Conservation (phyloP, 768 basidiomycete genomes). For the Mycena belliarum region DNA sequence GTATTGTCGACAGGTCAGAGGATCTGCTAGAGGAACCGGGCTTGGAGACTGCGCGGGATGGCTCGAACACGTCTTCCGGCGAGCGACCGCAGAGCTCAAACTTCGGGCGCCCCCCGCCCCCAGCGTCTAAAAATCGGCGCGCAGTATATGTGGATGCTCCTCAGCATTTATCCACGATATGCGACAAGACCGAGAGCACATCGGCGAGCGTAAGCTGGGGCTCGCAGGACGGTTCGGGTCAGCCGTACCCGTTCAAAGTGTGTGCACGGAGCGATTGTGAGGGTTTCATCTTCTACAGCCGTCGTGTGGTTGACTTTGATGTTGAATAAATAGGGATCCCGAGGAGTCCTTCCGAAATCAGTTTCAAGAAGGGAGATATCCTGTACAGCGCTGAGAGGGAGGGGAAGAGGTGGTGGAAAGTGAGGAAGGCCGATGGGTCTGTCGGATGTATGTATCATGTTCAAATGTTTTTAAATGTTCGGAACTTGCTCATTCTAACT, state of each 20-base stretch:
- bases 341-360: constrained; percentile 72
- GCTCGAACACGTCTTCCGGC: neutral
- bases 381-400: constrained; percentile 67
- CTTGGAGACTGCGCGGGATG: neutral
- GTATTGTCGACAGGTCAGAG: constrained; percentile 6
- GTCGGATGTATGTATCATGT: constrained; percentile 47
- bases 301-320: constrained; percentile 55
- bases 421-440: constrained; percentile 55
- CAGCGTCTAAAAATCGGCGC: constrained; percentile 10
- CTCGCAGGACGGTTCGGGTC: neutral
- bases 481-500: neutral
- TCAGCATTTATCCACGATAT: constrained; percentile 18
- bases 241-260: constrained; percentile 14
- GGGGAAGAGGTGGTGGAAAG: constrained; percentile 69
- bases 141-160: constrained; percentile 10
- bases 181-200: constrained; percentile 3
- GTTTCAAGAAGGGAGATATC: constrained; percentile 72
- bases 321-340: constrained; percentile 40
- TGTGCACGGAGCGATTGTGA: constrained; percentile 16
- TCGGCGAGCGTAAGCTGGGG: neutral
- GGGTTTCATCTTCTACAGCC: neutral
- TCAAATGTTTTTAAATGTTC: neutral
- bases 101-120: constrained; percentile 1
- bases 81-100: neutral
- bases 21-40: neutral